Base-by-base conservation (phyloP, 73 alveolate genomes). In the Blepharisma japonicum region DNA sequence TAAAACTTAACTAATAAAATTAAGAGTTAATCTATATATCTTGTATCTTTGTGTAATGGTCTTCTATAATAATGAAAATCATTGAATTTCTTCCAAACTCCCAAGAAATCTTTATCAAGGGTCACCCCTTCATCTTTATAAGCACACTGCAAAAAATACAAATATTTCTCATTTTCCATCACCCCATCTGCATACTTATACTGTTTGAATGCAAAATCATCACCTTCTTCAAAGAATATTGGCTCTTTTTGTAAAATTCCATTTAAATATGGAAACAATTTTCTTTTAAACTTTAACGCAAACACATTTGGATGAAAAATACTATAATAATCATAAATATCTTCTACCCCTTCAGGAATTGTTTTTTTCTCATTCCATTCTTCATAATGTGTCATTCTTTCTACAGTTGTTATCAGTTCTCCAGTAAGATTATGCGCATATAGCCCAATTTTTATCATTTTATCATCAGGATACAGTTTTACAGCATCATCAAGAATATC, bases 61-160 rank as follows among this genome's bases (percentile, higher is more conserved):
- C 23, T 61, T 25, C 74, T 61, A 45, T 70, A 70, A 5, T 14
- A n/a, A 70, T 70, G 80, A 5, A 70, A 70, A 70, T 70, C 80
- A 25, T 70, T 70, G 27, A 21, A 8, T 74, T 82, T 85, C 8
- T 56, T 48, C 98, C 98, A 92, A n/a, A 90, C 84, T 47, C 98
- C 98, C 32, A 90, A 66, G 78, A 79, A 92, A 55, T 82, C 85
- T 56, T 81, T 87, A 71, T 90, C 91, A 39, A 86, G 53, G 80
- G 83, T 87, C 51, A 85, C 70, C 32, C 80, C 78, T 39, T 87
- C 93, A 49, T 80, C 66, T 66, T 91, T 93, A 77, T 88, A 88
- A 68, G 96, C 93, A 71, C 90, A 94, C 68, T 88, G 94, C 56
- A 93, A 77, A 86, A 93, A 93, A 78, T 76, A 84, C 94, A 90